A percentile compares a stretch with the other conserved stretches of the same genome.
phyloP scores from a whole-genome alignment of 257 asterid species.

The Asclepias syriaca region DNA sequence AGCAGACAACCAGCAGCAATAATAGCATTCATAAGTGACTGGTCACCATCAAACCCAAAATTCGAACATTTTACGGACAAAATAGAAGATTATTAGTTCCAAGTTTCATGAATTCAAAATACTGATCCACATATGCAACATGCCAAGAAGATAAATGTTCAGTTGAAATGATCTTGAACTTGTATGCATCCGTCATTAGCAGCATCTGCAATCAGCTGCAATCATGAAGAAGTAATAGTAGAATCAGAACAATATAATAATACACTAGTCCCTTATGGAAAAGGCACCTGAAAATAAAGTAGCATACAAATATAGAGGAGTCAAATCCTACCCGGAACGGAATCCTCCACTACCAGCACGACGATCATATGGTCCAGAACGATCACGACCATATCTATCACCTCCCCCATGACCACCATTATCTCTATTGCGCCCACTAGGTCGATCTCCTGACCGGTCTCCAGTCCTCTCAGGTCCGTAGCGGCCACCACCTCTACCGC shows the following conservation, averaged over 20 bases:
- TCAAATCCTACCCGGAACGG: slow-evolving; percentile 29
- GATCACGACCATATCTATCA: slow-evolving; percentile 72
- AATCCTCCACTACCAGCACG: slow-evolving; percentile 57
- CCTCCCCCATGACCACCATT: slow-evolving; percentile 64
- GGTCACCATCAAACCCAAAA: slow-evolving; percentile 37
- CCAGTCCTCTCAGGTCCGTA: slow-evolving; percentile 88
- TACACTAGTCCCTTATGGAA: not conserved
- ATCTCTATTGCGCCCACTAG: slow-evolving; percentile 59
- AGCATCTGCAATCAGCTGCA: slow-evolving; percentile 39
- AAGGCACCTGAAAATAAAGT: not conserved
- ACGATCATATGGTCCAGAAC: slow-evolving; percentile 94
- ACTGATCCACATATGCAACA: slow-evolving; percentile 31
- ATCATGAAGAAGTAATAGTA: slow-evolving; percentile 15
- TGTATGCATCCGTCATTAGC: slow-evolving; percentile 29
- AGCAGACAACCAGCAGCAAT: slow-evolving; percentile 64
- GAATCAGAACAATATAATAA: not conserved
- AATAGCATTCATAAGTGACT: slow-evolving; percentile 51
- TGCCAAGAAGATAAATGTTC: slow-evolving; percentile 30
- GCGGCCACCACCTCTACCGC: slow-evolving; percentile 51
- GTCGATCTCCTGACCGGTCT: slow-evolving; percentile 73
- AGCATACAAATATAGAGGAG: slow-evolving; percentile 10
- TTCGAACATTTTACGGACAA: slow-evolving; percentile 51
- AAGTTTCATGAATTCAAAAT: slow-evolving; percentile 42
- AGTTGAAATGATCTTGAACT: slow-evolving; percentile 15
- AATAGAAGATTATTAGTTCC: slow-evolving; percentile 47